phyloP scores from a whole-genome alignment of 148 eudicot species.

The Arctostaphylos glauca region DNA sequence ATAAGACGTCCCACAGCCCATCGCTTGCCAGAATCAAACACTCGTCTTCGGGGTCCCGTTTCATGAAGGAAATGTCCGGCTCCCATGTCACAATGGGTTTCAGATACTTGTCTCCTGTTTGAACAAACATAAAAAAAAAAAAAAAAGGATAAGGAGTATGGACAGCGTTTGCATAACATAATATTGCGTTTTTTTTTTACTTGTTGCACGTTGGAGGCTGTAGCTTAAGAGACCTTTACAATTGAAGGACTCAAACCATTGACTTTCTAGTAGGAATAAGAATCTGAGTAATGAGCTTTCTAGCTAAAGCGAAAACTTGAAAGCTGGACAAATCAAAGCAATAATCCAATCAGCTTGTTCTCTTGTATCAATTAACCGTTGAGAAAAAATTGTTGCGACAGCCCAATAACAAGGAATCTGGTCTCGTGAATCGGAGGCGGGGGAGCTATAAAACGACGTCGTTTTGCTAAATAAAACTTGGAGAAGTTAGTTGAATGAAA shows the following conservation, averaged over 20 bases:
- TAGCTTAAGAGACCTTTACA: not conserved
- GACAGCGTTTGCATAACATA: not conserved
- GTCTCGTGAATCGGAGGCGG: not conserved
- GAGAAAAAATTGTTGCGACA: not conserved
- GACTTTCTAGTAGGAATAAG: not conserved
- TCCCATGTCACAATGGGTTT: slow-evolving; percentile 35
- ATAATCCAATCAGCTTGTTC: not conserved
- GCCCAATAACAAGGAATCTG: not conserved
- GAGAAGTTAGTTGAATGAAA: too few species aligned
- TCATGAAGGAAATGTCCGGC: slow-evolving; percentile 37
- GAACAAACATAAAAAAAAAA: not conserved
- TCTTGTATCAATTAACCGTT: not conserved
- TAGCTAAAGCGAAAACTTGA: not conserved
- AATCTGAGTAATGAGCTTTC: not conserved
- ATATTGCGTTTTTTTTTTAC: not conserved
- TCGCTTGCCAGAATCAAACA: slow-evolving; percentile 45
- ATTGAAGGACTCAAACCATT: not conserved
- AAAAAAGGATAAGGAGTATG: not conserved
- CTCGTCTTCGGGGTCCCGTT: slow-evolving; percentile 34
- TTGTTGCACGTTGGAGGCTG: not conserved
- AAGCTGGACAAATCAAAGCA: not conserved
- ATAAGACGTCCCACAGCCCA: slow-evolving; percentile 44
- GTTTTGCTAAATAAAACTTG: too few species aligned
- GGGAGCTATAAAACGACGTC: too few species aligned
- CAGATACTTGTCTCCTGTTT: slow-evolving; percentile 40